Percentiles rank a stretch among this genome's conserved stretches.
These are phyloP conservation scores for Linnemannia zychae DNA, from an alignment of 192 early-diverging fungal species.

Conservation along the genomic window DNA sequence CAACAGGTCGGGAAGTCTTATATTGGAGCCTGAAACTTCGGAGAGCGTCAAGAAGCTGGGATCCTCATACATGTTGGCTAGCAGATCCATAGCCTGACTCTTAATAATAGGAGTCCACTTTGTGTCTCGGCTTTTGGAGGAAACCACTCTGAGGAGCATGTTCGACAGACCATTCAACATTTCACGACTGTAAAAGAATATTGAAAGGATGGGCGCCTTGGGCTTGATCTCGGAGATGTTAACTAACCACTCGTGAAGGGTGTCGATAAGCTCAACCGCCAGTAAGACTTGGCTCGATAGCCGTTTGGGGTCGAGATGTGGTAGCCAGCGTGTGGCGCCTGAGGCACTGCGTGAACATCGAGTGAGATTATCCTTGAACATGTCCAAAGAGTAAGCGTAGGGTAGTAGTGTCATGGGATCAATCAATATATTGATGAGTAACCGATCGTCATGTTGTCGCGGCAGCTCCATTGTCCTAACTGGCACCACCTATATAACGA, in stretches of 20 bases:
- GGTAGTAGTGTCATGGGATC: constrained; percentile 26
- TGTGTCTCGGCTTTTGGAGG: background rate
- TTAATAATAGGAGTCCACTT: constrained; percentile 14
- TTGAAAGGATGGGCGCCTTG: constrained; percentile 29
- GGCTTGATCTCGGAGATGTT: constrained; percentile 24
- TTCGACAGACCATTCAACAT: background rate
- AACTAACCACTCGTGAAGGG: constrained; percentile 20
- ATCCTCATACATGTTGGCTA: constrained; percentile 44
- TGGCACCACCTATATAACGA: constrained; percentile 24
- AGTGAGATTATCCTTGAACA: constrained; percentile 21
- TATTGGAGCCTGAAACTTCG: background rate
- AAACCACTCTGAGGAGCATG: constrained; percentile 31
- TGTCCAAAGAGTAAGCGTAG: constrained; percentile 31
- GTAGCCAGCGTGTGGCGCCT: background rate
- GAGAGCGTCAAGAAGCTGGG: constrained; percentile 34
- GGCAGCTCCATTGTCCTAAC: constrained; percentile 38
- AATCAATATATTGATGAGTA: constrained; percentile 30
- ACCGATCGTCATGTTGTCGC: constrained; percentile 8
- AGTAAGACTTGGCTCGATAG: background rate
- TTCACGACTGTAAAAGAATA: constrained; percentile 30
- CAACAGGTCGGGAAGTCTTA: constrained; percentile 35
- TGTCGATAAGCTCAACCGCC: constrained; percentile 37
- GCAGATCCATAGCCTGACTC: constrained; percentile 23
- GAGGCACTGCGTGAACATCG: background rate
- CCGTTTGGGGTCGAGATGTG: background rate